Percentiles rank a stretch among this genome's conserved stretches.
Evolutionary conservation across 768 basidiomycete species (phyloP).

Genomic region (Exsudoporus frostii): DNA sequence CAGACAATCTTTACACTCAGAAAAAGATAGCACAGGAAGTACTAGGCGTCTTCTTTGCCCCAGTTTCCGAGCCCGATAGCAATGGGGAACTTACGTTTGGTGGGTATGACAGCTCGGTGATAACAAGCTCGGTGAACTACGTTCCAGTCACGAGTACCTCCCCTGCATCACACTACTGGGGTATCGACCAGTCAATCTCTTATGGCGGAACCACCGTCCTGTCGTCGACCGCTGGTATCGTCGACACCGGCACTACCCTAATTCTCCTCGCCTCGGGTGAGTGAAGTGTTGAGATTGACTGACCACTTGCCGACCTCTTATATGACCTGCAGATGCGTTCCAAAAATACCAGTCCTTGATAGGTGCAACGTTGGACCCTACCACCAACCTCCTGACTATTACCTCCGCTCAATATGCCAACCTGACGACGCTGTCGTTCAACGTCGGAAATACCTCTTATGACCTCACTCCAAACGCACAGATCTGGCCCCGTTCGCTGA

Average conservation of each 20-base stretch:
- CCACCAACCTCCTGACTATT: slow-evolving; percentile 27
- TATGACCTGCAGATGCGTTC: slow-evolving; percentile 20
- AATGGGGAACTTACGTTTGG: slow-evolving; percentile 30
- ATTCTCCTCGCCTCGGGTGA: slow-evolving; percentile 22
- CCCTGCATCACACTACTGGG: slow-evolving; percentile 30
- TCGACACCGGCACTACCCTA: slow-evolving; percentile 33
- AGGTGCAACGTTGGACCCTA: slow-evolving; percentile 22
- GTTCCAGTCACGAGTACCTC: slow-evolving; percentile 20
- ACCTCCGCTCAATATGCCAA: slow-evolving; percentile 21
- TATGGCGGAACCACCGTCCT: slow-evolving; percentile 26
- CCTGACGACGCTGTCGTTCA: slow-evolving; percentile 26
- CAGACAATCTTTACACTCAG: slow-evolving; percentile 33
- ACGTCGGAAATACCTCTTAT: slow-evolving; percentile 15
- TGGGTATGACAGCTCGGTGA: slow-evolving; percentile 16
- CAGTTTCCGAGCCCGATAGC: slow-evolving; percentile 18
- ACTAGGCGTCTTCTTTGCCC: slow-evolving; percentile 35
- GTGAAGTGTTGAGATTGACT: not conserved
- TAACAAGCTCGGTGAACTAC: slow-evolving; percentile 17
- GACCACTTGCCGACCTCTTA: no score
- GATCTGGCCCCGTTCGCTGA: slow-evolving; percentile 34
- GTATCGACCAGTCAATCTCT: slow-evolving; percentile 29
- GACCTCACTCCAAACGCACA: slow-evolving; percentile 25
- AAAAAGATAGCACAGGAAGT: slow-evolving; percentile 26
- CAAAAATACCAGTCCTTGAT: slow-evolving; percentile 22
- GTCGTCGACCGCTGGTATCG: slow-evolving; percentile 28